Percentiles rank a stretch among this genome's conserved stretches.
These are phyloP conservation scores for Madurella mycetomatis DNA, from an alignment of 2,329 filamentous ascomycete genomes.

Conservation along the genomic window DNA sequence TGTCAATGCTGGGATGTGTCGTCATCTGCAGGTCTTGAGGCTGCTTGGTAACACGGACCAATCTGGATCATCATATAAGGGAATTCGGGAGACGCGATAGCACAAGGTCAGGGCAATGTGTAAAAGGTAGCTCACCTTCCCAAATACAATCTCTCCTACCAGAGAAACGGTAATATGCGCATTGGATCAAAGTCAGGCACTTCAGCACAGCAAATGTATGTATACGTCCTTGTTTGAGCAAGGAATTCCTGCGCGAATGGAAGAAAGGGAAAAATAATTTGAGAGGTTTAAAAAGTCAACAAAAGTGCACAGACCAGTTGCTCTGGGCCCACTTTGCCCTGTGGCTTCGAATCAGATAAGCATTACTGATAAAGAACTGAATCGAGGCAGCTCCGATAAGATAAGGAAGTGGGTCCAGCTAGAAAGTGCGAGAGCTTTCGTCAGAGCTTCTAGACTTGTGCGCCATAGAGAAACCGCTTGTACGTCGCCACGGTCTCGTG, in stretches of 20 bases:
- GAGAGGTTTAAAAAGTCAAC: conserved; percentile 16
- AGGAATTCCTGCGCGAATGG: not conserved
- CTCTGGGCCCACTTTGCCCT: not conserved
- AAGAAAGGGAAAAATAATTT: not conserved
- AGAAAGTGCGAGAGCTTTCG: conserved; percentile 28
- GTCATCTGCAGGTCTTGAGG: conserved; percentile 79
- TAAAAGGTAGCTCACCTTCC: conserved; percentile 11
- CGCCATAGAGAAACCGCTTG: not conserved
- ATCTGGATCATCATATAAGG: conserved; percentile 66
- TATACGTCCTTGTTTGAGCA: no score
- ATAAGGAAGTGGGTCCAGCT: conserved; percentile 19
- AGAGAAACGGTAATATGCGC: no score
- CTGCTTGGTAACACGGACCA: conserved; percentile 85
- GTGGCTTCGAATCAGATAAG: no score
- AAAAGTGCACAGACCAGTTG: conserved; percentile 10
- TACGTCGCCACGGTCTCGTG: conserved; percentile 6
- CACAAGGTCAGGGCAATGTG: not conserved
- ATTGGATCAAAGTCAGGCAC: no score
- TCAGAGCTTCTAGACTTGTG: conserved; percentile 6
- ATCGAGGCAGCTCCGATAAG: conserved; percentile 16
- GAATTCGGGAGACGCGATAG: conserved; percentile 14
- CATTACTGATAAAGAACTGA: no score
- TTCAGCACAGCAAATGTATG: no score
- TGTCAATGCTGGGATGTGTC: conserved; percentile 52
- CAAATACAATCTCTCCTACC: not conserved